These are phyloP conservation scores for Crithidia brevicula DNA, from an alignment of 208 protist species.

Conservation along the genomic window DNA sequence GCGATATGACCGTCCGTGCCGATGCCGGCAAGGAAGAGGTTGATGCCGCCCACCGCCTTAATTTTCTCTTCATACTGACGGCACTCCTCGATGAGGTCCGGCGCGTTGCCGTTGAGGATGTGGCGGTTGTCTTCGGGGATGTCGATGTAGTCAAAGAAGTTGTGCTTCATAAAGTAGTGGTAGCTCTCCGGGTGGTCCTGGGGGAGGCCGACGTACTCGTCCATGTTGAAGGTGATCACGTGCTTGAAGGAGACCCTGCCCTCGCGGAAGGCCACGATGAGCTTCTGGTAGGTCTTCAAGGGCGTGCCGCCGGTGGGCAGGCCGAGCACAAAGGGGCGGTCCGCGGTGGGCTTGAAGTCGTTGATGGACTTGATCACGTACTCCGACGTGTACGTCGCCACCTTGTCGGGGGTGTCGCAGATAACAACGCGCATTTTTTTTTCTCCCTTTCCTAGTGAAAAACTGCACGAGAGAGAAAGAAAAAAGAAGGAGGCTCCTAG, in stretches of 20 bases:
- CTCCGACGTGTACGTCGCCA: constrained; percentile 75
- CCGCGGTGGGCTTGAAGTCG: constrained; percentile 74
- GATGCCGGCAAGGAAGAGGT: constrained; percentile 96
- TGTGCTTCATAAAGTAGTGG: constrained; percentile 96
- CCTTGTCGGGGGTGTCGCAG: constrained; percentile 59
- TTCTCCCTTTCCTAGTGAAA: neutral
- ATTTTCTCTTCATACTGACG: constrained; percentile 95
- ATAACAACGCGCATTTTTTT: constrained; percentile 93
- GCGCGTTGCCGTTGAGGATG: constrained; percentile 94
- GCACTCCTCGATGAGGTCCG: constrained; percentile 90
- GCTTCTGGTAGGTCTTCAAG: constrained; percentile 88
- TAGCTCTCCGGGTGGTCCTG: constrained; percentile 94
- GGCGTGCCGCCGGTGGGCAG: constrained; percentile 93
- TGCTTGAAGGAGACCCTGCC: constrained; percentile 92
- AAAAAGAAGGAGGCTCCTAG: too few relatives aligned
- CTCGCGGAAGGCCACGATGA: constrained; percentile 86
- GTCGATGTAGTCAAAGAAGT: constrained; percentile 96
- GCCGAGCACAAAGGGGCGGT: constrained; percentile 92
- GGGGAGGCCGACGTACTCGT: constrained; percentile 94
- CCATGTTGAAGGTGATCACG: constrained; percentile 97
- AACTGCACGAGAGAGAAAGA: neutral
- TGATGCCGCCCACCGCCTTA: constrained; percentile 83
- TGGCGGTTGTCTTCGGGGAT: constrained; percentile 90
- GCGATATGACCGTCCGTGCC: constrained; percentile 95
- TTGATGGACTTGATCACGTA: constrained; percentile 92